Percentiles rank a stretch among this genome's conserved stretches.
phyloP scores from a whole-genome alignment of 2,329 filamentous ascomycete species.

The Bipolaris oryzae region DNA sequence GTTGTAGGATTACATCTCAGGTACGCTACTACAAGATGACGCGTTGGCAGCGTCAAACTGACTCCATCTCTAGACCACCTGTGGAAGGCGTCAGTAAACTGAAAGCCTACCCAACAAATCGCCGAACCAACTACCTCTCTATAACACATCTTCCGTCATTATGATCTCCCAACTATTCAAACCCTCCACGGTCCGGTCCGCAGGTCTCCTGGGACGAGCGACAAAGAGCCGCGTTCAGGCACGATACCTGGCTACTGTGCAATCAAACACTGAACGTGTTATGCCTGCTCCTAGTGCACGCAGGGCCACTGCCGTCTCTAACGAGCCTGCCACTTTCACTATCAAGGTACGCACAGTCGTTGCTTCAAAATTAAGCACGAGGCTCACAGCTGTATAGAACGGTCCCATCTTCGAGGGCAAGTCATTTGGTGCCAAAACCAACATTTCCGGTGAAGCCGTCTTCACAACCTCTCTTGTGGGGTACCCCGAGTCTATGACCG shows the following conservation, averaged over 20 bases:
- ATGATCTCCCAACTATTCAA: slow-evolving; percentile 64
- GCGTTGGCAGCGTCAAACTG: slow-evolving; percentile 29
- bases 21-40: slow-evolving; percentile 47
- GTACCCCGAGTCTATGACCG: slow-evolving; percentile 87
- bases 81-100: slow-evolving; percentile 71
- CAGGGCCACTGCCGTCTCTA: slow-evolving; percentile 69
- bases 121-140: slow-evolving; percentile 16
- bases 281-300: slow-evolving; percentile 63
- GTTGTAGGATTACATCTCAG: slow-evolving; percentile 68
- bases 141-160: slow-evolving; percentile 41
- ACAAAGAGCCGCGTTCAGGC: slow-evolving; percentile 52
- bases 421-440: slow-evolving; percentile 94
- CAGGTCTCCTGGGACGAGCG: slow-evolving; percentile 53
- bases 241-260: slow-evolving; percentile 68
- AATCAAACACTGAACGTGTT: slow-evolving; percentile 71
- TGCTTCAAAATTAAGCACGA: slow-evolving; percentile 26
- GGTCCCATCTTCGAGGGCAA: slow-evolving; percentile 95
- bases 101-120: slow-evolving; percentile 45
- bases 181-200: slow-evolving; percentile 54
- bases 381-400: slow-evolving; percentile 63
- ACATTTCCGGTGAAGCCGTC: slow-evolving; percentile 96
- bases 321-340: slow-evolving; percentile 88
- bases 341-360: slow-evolving; percentile 71
- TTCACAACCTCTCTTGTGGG: slow-evolving; percentile 98
- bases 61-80: slow-evolving; percentile 61